Conservation (phyloP, 129 eudicot genomes). For the Apium graveolens region DNA sequence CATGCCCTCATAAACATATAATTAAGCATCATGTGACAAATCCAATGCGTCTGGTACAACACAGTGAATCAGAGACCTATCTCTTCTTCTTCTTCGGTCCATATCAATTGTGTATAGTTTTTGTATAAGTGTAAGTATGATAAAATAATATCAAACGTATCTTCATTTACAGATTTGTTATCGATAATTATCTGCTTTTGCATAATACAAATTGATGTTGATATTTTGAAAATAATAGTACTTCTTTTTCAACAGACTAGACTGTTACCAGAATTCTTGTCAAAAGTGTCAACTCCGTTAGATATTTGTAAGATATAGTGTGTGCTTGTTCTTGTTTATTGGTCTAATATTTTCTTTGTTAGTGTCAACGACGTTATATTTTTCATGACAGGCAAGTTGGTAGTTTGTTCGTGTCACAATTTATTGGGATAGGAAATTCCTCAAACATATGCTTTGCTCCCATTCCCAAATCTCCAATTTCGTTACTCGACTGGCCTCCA, state of each 20-base stretch:
- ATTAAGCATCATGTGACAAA: constrained; percentile 11
- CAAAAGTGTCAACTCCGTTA: constrained; percentile 36
- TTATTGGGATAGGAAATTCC: neutral
- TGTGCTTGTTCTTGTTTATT: neutral
- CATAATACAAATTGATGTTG: neutral
- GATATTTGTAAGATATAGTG: neutral
- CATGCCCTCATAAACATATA: neutral
- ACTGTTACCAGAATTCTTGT: constrained; percentile 23
- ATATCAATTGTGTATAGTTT: neutral
- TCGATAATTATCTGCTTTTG: neutral
- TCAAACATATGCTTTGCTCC: neutral
- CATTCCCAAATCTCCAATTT: neutral
- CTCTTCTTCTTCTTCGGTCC: constrained; percentile 1
- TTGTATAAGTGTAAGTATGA: neutral
- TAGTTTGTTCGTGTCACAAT: constrained; percentile 24
- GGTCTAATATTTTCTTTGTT: neutral
- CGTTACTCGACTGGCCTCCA: no score
- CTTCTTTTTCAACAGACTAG: constrained; percentile 24
- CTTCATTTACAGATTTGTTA: neutral
- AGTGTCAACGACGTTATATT: constrained; percentile 7
- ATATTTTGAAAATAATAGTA: neutral
- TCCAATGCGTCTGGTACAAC: constrained; percentile 2
- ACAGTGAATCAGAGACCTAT: neutral
- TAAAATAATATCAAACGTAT: neutral
- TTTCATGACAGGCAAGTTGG: neutral